phyloP scores from a whole-genome alignment of 129 eudicot species.

The Flaveria sonorensis region DNA sequence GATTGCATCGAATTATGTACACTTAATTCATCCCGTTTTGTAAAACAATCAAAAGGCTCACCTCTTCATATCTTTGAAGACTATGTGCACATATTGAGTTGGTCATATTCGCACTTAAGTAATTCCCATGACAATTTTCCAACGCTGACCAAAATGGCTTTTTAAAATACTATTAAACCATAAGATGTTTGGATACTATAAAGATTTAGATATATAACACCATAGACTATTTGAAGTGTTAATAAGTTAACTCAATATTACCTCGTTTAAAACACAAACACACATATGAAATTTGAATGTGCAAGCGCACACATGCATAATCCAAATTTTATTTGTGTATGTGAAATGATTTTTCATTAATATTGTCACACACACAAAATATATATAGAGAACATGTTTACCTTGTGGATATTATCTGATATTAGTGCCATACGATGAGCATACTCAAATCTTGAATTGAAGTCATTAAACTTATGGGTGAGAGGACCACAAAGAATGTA shows the following conservation, averaged over 20 bases:
- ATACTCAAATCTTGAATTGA: slow-evolving; percentile 1
- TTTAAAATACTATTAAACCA: too few relatives aligned
- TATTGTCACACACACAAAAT: too few relatives aligned
- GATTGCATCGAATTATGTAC: neutral
- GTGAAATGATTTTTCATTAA: too few relatives aligned
- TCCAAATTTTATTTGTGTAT: too few relatives aligned
- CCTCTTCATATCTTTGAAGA: slow-evolving; percentile 9
- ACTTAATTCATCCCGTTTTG: too few relatives aligned
- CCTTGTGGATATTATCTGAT: neutral
- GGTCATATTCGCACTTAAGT: neutral
- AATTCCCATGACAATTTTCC: neutral
- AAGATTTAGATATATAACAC: too few relatives aligned
- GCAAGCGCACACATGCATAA: too few relatives aligned
- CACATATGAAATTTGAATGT: too few relatives aligned
- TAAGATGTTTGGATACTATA: too few relatives aligned
- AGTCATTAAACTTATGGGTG: neutral
- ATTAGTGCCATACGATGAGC: slow-evolving; percentile 12
- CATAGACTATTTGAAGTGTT: too few relatives aligned
- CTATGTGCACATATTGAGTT: neutral
- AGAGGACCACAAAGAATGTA: slow-evolving; percentile 13
- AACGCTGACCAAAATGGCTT: neutral
- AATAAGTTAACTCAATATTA: too few relatives aligned
- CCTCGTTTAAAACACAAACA: too few relatives aligned
- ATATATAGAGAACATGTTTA: neutral
- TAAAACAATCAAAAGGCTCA: neutral